phyloP scores from a whole-genome alignment of 306 rosid species.

The Crotalaria pallida region DNA sequence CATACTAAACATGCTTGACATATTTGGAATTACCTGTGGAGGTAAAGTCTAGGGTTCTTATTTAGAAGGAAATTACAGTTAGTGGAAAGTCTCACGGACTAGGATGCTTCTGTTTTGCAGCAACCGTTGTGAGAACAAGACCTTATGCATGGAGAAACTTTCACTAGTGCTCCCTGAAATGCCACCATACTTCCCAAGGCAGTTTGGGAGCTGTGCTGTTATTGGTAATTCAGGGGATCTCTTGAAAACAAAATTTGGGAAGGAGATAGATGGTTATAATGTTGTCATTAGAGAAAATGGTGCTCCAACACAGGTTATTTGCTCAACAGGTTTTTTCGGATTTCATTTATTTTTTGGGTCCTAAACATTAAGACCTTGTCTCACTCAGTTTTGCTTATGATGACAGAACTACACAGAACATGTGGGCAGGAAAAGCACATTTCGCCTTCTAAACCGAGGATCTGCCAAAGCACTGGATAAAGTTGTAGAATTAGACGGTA shows the following conservation, averaged over 20 bases:
- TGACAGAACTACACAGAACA: conserved; percentile 74
- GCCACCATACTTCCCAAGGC: conserved; percentile 81
- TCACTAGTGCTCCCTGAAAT: conserved; percentile 85
- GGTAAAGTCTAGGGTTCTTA: not conserved
- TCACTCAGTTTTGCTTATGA: conserved; percentile 10
- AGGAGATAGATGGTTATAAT: conserved; percentile 81
- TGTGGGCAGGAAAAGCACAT: conserved; percentile 83
- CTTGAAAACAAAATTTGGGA: conserved; percentile 84
- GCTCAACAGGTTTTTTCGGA: conserved; percentile 4
- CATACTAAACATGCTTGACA: not conserved
- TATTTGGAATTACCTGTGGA: not conserved
- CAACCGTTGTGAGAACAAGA: conserved; percentile 71
- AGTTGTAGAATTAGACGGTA: conserved; percentile 94
- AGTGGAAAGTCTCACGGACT: conserved; percentile 6
- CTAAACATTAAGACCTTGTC: conserved; percentile 6
- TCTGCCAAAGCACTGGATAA: conserved; percentile 97
- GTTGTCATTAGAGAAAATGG: conserved; percentile 95
- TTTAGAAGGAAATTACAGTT: conserved; percentile 10
- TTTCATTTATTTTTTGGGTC: not conserved
- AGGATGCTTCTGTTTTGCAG: conserved; percentile 43
- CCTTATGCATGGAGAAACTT: conserved; percentile 80
- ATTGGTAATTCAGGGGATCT: conserved; percentile 98
- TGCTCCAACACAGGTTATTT: conserved; percentile 77
- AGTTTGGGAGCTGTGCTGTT: conserved; percentile 93
- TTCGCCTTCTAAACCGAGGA: conserved; percentile 95